Conservation (phyloP, 1,284 basidiomycete species). For the Melampsora occidentalis region DNA sequence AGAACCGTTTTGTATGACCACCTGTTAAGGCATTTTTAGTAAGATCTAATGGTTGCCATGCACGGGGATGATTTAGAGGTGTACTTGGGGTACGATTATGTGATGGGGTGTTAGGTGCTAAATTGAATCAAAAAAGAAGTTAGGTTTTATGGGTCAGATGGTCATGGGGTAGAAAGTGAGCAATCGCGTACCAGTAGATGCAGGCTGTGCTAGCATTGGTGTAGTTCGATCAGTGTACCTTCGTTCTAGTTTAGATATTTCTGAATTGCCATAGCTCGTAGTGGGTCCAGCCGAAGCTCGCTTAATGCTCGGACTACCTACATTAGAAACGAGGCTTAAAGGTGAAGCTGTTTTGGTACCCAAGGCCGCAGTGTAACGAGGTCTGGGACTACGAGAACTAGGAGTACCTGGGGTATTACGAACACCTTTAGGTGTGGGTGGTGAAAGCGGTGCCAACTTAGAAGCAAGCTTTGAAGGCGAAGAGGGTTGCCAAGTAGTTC, state of each 20-base stretch:
- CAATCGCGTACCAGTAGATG: not conserved
- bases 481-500: constrained; percentile 16
- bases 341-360: constrained; percentile 17
- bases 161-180: not conserved
- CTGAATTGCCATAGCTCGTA: not conserved
- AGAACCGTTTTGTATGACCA: constrained; percentile 3
- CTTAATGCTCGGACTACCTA: not conserved
- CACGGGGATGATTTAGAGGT: too few relatives aligned
- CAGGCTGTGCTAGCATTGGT: not conserved
- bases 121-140: not conserved
- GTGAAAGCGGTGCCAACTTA: constrained; percentile 26
- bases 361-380: constrained; percentile 33
- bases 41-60: constrained; percentile 4
- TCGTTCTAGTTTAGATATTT: not conserved
- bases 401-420: constrained; percentile 23
- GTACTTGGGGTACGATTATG: not conserved
- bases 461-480: constrained; percentile 36
- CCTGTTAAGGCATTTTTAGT: not conserved
- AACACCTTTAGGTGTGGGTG: not conserved
- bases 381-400: constrained; percentile 23
- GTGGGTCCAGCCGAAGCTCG: constrained; percentile 1
- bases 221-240: not conserved
- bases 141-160: not conserved
- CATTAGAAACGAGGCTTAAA: not conserved
- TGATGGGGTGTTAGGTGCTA: constrained; percentile 7